phyloP scores from a whole-genome alignment of 768 basidiomycete species.

The Termitomyces sp. region DNA sequence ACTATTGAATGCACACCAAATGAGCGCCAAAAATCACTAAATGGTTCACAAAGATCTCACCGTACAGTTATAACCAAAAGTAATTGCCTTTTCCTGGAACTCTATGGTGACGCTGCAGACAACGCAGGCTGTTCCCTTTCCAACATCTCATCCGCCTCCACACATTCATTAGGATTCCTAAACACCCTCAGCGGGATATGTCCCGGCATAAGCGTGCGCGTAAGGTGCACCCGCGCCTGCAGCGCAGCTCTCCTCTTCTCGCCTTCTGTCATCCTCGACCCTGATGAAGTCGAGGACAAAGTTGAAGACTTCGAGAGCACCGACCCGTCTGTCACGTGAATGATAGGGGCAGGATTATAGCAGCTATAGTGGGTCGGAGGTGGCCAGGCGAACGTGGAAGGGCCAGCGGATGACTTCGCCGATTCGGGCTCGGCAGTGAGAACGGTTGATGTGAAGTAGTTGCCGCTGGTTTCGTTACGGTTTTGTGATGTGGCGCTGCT shows the following conservation, averaged over 20 bases:
- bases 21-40: neutral
- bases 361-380: neutral
- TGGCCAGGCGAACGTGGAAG: neutral
- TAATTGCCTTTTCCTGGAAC: neutral
- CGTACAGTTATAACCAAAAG: neutral
- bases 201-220: conserved; percentile 52
- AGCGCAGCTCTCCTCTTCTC: conserved; percentile 55
- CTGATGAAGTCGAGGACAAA: conserved; percentile 5
- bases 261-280: conserved; percentile 32
- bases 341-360: neutral
- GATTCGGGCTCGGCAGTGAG: conserved; percentile 21
- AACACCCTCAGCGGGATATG: conserved; percentile 63
- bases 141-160: conserved; percentile 49
- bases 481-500: neutral
- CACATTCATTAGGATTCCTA: conserved; percentile 62
- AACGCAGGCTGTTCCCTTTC: conserved; percentile 14
- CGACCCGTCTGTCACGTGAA: neutral
- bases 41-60: neutral
- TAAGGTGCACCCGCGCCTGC: conserved; percentile 60
- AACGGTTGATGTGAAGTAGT: conserved; percentile 19
- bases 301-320: conserved; percentile 9
- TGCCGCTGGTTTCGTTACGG: neutral
- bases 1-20: neutral
- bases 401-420: neutral
- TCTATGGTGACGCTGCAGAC: neutral